These are phyloP conservation scores for Acmispon strigosus DNA, from an alignment of 306 rosid species.

Conservation along the genomic window DNA sequence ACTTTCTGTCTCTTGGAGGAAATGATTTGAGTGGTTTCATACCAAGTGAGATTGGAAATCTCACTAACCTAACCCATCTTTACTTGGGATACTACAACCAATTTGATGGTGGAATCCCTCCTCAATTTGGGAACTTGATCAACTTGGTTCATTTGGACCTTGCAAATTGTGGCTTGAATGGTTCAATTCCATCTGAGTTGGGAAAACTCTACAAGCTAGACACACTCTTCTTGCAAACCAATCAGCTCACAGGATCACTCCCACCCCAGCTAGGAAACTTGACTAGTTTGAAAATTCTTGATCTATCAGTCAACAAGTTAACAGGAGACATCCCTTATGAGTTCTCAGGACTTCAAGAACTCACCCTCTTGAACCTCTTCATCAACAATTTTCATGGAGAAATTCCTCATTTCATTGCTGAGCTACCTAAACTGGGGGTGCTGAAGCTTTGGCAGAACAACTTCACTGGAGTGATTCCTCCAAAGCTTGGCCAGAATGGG, in stretches of 20 bases:
- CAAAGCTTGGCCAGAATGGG: constrained; percentile 63
- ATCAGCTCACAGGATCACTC: constrained; percentile 56
- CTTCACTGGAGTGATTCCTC: constrained; percentile 75
- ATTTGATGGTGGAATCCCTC: constrained; percentile 69
- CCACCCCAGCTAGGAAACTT: constrained; percentile 65
- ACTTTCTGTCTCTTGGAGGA: constrained; percentile 53
- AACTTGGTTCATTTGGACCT: constrained; percentile 70
- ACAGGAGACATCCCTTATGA: constrained; percentile 65
- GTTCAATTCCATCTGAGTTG: constrained; percentile 64
- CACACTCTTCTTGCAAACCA: constrained; percentile 74
- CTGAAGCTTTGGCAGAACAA: constrained; percentile 79
- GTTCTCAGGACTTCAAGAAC: constrained; percentile 49
- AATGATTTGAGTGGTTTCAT: constrained; percentile 57
- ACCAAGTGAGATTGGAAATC: constrained; percentile 64
- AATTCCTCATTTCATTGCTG: constrained; percentile 53
- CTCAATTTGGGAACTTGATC: constrained; percentile 43
- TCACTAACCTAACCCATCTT: constrained; percentile 45
- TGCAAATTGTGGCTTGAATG: constrained; percentile 65
- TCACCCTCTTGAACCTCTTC: constrained; percentile 59
- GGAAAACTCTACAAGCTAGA: constrained; percentile 55
- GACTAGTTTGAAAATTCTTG: constrained; percentile 53
- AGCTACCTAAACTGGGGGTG: constrained; percentile 58
- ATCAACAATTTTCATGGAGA: constrained; percentile 76
- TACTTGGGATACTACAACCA: constrained; percentile 67
- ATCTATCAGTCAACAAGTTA: constrained; percentile 67